These are phyloP conservation scores for Scutellaria minor DNA, from an alignment of 257 asterid species.

Conservation along the genomic window DNA sequence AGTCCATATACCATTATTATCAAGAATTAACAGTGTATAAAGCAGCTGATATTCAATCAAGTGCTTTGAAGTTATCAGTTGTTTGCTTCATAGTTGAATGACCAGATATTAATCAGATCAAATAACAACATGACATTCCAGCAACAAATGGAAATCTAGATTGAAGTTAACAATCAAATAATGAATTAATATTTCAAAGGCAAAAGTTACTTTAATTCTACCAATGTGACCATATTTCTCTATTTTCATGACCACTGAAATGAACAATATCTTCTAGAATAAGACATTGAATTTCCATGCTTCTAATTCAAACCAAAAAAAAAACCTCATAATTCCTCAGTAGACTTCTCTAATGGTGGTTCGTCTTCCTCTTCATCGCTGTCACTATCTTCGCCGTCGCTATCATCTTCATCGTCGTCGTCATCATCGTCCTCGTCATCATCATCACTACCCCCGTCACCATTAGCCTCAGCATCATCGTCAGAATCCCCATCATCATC, in stretches of 20 bases:
- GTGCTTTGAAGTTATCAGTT: too few relatives aligned
- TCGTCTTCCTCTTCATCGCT: slow-evolving; percentile 26
- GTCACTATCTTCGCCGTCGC: slow-evolving; percentile 14
- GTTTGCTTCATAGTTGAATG: too few relatives aligned
- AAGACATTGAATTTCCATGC: too few relatives aligned
- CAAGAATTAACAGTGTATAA: too few relatives aligned
- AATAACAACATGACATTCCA: neutral
- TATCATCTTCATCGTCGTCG: neutral
- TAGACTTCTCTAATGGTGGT: slow-evolving; percentile 23
- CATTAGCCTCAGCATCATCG: neutral
- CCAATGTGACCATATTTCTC: neutral
- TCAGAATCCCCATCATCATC: slow-evolving; percentile 8
- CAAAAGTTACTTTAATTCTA: neutral
- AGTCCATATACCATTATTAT: too few relatives aligned
- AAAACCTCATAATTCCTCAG: neutral
- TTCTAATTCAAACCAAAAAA: neutral
- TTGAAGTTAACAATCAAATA: neutral
- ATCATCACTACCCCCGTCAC: neutral
- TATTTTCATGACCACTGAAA: neutral
- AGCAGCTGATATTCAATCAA: too few relatives aligned
- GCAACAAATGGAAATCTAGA: slow-evolving; percentile 8
- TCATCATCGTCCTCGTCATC: slow-evolving; percentile 20
- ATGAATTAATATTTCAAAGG: neutral
- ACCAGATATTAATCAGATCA: too few relatives aligned
- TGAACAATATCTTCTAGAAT: neutral